Conservation (phyloP, 768 basidiomycete genomes). For the Mycena filopes region DNA sequence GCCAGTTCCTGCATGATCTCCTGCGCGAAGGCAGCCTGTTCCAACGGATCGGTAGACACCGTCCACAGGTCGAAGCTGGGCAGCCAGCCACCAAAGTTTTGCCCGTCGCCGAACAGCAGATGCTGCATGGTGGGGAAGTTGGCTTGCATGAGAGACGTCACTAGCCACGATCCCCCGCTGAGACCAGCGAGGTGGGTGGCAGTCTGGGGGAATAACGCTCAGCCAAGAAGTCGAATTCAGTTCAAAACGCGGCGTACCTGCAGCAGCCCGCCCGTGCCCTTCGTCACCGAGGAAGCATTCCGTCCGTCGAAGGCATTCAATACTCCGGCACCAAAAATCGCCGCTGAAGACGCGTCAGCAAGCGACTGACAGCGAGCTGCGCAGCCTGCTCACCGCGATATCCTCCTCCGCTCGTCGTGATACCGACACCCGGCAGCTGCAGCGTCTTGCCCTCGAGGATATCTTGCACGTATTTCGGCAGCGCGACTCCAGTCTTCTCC, state of each 20-base stretch:
- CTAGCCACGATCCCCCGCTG: conserved; percentile 48
- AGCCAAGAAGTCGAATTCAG: too few species aligned
- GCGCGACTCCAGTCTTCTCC: not conserved
- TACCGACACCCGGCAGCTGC: conserved; percentile 51
- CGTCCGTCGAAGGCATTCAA: conserved; percentile 60
- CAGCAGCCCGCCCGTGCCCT: conserved; percentile 61
- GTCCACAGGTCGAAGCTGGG: conserved; percentile 34
- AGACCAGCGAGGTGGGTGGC: conserved; percentile 65
- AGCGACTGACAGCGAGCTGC: conserved; percentile 55
- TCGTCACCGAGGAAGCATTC: conserved; percentile 52
- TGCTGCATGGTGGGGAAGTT: conserved; percentile 51
- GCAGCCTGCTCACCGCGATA: conserved; percentile 53
- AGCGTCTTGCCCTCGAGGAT: conserved; percentile 5
- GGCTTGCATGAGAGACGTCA: conserved; percentile 51
- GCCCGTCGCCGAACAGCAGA: conserved; percentile 41
- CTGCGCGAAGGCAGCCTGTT: conserved; percentile 28
- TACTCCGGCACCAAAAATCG: conserved; percentile 45
- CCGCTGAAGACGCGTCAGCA: not conserved
- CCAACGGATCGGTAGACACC: conserved; percentile 35
- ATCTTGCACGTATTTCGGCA: not conserved
- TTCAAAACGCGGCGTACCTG: too few species aligned
- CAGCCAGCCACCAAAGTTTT: conserved; percentile 48
- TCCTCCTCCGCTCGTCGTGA: conserved; percentile 68
- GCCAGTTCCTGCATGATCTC: conserved; percentile 48
- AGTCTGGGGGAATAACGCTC: conserved; percentile 44